Conservation (phyloP, 129 eudicot species). For the Flaveria brownii region DNA sequence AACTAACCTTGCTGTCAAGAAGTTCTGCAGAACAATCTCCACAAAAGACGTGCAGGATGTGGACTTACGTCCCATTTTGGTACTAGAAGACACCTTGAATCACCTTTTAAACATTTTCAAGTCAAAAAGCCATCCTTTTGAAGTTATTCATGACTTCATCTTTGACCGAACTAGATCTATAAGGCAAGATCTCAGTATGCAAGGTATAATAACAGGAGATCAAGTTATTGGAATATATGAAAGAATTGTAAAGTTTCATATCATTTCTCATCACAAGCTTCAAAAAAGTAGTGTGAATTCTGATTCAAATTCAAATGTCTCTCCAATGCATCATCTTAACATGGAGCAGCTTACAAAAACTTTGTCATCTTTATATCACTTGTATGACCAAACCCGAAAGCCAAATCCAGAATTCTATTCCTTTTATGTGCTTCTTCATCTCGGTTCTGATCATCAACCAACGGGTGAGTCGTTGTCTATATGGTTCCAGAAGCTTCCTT, state of each 20-base stretch:
- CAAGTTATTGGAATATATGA: conserved; percentile 64
- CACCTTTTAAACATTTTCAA: conserved; percentile 58
- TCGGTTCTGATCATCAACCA: conserved; percentile 50
- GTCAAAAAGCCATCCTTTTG: conserved; percentile 58
- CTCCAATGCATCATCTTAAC: conserved; percentile 77
- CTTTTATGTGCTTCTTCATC: conserved; percentile 66
- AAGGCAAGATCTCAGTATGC: conserved; percentile 95
- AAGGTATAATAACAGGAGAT: conserved; percentile 41
- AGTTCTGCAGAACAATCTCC: conserved; percentile 96
- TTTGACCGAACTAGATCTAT: conserved; percentile 91
- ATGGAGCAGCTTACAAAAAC: conserved; percentile 83
- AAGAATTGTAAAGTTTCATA: conserved; percentile 78
- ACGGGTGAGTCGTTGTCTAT: conserved; percentile 67
- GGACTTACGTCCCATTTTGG: conserved; percentile 69
- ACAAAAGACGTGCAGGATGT: conserved; percentile 47
- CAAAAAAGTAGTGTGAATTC: conserved; percentile 27
- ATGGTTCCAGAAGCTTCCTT: conserved; percentile 70
- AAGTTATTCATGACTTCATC: conserved; percentile 75
- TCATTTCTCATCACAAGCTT: conserved; percentile 72
- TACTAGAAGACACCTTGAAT: conserved; percentile 68
- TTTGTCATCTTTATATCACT: conserved; percentile 55
- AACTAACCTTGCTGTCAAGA: conserved; percentile 76
- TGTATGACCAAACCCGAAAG: conserved; percentile 59
- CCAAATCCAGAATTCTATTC: conserved; percentile 65
- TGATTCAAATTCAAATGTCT: conserved; percentile 26